phyloP scores from a whole-genome alignment of 352 stramenopile genomes.

The Hyaloperonospora arabidopsidis region DNA sequence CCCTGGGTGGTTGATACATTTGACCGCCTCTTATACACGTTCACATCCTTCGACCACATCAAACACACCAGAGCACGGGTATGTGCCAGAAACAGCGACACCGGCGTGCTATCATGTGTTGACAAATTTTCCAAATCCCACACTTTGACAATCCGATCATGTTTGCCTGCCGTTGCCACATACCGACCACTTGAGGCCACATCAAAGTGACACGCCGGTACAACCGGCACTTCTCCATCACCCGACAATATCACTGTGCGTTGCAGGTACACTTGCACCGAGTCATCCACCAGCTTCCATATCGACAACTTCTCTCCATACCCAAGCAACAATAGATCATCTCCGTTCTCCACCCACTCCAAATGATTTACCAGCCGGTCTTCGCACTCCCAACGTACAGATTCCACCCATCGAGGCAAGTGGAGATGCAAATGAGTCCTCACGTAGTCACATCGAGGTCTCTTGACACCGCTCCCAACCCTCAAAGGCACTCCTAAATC shows the following conservation, averaged over 20 bases:
- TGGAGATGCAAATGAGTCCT: conserved; percentile 69
- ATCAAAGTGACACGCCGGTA: conserved; percentile 47
- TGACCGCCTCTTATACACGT: conserved; percentile 40
- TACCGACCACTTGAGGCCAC: conserved; percentile 53
- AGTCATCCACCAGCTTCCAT: conserved; percentile 79
- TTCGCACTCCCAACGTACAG: conserved; percentile 61
- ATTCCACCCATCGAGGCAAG: conserved; percentile 58
- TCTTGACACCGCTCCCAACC: conserved; percentile 4
- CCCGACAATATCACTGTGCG: conserved; percentile 43
- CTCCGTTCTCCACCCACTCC: conserved; percentile 64
- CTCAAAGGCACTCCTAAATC: not conserved
- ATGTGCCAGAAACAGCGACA: conserved; percentile 58
- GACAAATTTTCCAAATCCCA: conserved; percentile 49
- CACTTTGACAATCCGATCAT: conserved; percentile 72
- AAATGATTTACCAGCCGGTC: conserved; percentile 54
- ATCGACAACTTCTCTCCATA: conserved; percentile 64
- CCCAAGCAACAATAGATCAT: conserved; percentile 63
- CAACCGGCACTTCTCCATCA: conserved; percentile 12
- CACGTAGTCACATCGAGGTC: conserved; percentile 33
- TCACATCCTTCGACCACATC: conserved; percentile 46
- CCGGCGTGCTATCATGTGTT: conserved; percentile 41
- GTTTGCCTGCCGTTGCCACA: conserved; percentile 41
- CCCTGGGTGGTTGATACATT: conserved; percentile 14
- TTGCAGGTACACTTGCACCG: conserved; percentile 70
- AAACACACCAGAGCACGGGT: conserved; percentile 43